phyloP scores from a whole-genome alignment of 2,329 filamentous ascomycete species.

The Aspergillus versicolor region DNA sequence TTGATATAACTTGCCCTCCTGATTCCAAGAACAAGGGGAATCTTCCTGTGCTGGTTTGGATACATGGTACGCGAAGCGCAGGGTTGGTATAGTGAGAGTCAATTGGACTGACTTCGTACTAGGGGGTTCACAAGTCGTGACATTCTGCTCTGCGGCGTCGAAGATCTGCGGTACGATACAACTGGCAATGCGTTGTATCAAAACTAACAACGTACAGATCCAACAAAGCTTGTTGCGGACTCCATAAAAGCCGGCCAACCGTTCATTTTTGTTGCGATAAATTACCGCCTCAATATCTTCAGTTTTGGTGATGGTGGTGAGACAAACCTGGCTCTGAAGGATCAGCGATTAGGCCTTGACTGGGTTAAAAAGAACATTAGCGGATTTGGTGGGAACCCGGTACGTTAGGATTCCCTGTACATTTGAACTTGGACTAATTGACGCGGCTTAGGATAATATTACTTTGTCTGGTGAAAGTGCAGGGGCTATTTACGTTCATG shows the following conservation, averaged over 20 bases:
- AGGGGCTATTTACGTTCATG: constrained; percentile 48
- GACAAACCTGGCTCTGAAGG: constrained; percentile 43
- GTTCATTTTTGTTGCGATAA: constrained; percentile 44
- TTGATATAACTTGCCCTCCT: constrained; percentile 40
- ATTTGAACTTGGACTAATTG: background rate
- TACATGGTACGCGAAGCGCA: constrained; percentile 36
- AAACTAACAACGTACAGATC: constrained; percentile 24
- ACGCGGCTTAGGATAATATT: constrained; percentile 32
- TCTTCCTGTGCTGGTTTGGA: constrained; percentile 47
- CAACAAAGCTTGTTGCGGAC: constrained; percentile 35
- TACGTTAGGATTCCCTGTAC: constrained; percentile 14
- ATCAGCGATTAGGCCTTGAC: constrained; percentile 34
- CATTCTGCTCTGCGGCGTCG: constrained; percentile 44
- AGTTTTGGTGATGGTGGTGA: constrained; percentile 45
- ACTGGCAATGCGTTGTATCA: background rate
- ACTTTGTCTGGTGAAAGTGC: constrained; percentile 50
- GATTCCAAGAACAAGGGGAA: background rate
- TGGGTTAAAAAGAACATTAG: constrained; percentile 43
- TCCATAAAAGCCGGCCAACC: constrained; percentile 36
- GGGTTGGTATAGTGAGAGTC: background rate
- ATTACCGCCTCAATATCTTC: constrained; percentile 48
- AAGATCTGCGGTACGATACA: constrained; percentile 41
- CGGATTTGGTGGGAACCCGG: constrained; percentile 42
- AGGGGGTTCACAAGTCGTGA: constrained; percentile 47
- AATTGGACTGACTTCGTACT: background rate